A percentile compares a stretch with the other conserved stretches of the same genome.
Evolutionary conservation across 768 basidiomycete species (phyloP).

Genomic region (Imleria badia): DNA sequence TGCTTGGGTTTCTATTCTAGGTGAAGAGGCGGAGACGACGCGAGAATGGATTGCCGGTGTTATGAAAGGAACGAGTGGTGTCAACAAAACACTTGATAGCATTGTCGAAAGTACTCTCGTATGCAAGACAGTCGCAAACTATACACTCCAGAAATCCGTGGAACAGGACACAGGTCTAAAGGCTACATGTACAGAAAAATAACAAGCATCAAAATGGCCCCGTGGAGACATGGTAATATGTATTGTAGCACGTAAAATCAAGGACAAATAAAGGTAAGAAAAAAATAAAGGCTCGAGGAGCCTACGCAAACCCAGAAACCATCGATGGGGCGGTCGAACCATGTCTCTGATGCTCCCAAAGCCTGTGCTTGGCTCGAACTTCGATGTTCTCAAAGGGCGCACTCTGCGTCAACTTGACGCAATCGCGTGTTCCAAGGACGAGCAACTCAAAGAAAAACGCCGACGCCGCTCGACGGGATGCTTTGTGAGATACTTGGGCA

Average conservation of each 20-base stretch:
- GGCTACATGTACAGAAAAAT: constrained; percentile 7
- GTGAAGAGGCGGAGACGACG: too few species aligned
- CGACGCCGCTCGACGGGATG: constrained; percentile 87
- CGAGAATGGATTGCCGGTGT: too few species aligned
- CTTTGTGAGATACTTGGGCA: constrained; percentile 75
- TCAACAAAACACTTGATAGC: too few species aligned
- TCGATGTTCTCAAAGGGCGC: constrained; percentile 85
- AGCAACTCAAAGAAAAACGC: constrained; percentile 98
- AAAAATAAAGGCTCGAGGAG: not conserved
- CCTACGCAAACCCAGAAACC: constrained; percentile 40
- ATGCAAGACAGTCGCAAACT: not conserved
- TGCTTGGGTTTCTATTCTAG: too few species aligned
- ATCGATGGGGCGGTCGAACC: constrained; percentile 45
- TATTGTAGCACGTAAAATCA: constrained; percentile 4
- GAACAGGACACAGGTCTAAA: not conserved
- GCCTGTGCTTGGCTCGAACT: constrained; percentile 73
- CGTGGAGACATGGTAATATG: not conserved
- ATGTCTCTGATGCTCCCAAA: constrained; percentile 74
- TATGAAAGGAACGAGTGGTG: too few species aligned
- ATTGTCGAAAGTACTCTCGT: too few species aligned
- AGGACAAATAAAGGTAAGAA: constrained; percentile 14
- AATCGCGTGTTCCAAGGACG: constrained; percentile 91
- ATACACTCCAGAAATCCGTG: constrained; percentile 2
- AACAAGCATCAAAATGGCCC: not conserved
- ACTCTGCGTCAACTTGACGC: constrained; percentile 74